Conservation (phyloP, 2,329 filamentous ascomycete species). For the Byssochlamys sp. region DNA sequence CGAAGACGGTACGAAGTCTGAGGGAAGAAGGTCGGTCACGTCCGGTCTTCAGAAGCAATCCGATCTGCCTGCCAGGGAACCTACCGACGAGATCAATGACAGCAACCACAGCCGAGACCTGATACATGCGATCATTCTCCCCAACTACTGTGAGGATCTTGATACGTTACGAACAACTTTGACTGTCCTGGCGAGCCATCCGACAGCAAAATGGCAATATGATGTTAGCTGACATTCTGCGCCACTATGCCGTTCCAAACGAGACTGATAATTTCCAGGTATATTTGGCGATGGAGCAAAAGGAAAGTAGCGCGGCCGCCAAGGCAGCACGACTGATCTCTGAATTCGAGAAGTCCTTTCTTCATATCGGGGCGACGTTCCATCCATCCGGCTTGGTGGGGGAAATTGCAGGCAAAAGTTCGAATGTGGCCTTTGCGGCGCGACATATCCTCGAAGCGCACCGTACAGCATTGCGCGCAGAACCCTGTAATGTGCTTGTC, state of each 20-base stretch:
- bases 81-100: slow-evolving; percentile 44
- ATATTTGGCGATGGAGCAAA: slow-evolving; percentile 63
- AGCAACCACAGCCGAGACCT: slow-evolving; percentile 37
- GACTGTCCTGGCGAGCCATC: slow-evolving; percentile 58
- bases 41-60: not conserved
- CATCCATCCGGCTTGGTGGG: slow-evolving; percentile 57
- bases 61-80: slow-evolving; percentile 20
- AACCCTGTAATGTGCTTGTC: slow-evolving; percentile 53
- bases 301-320: slow-evolving; percentile 50
- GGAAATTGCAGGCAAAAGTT: slow-evolving; percentile 64
- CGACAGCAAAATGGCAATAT: slow-evolving; percentile 54
- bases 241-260: not conserved
- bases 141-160: slow-evolving; percentile 65
- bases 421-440: slow-evolving; percentile 63
- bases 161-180: slow-evolving; percentile 60
- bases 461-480: slow-evolving; percentile 10
- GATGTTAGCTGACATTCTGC: slow-evolving; percentile 48
- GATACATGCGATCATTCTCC: slow-evolving; percentile 59
- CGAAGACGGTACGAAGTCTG: not conserved
- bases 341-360: slow-evolving; percentile 56
- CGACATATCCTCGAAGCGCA: slow-evolving; percentile 17
- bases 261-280: slow-evolving; percentile 39
- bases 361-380: slow-evolving; percentile 56
- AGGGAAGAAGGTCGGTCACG: not conserved
- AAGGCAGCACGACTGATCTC: slow-evolving; percentile 56